Percentiles rank a stretch among this genome's conserved stretches.
These are phyloP conservation scores for Entoloma clypeatum DNA, from an alignment of 1,284 basidiomycete genomes.

Conservation along the genomic window DNA sequence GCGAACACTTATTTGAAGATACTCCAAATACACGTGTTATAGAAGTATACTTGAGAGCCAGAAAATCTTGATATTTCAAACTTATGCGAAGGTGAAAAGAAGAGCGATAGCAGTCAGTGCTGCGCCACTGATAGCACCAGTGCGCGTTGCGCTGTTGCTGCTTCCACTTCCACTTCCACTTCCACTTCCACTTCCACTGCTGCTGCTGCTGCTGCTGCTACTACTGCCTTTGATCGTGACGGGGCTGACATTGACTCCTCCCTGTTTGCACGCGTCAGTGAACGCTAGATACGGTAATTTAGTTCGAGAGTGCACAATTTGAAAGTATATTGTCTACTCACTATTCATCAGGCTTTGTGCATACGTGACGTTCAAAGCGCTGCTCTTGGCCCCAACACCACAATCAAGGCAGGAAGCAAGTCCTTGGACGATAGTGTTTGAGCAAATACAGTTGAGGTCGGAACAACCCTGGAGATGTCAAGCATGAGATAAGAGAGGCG, in stretches of 20 bases:
- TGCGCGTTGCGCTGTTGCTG: neutral
- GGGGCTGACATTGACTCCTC: conserved; percentile 3
- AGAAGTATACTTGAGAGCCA: too few species aligned
- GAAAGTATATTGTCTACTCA: too few species aligned
- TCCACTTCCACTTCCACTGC: too few species aligned
- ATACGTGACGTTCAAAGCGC: neutral
- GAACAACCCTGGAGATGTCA: neutral
- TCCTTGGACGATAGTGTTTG: neutral
- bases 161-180: too few species aligned
- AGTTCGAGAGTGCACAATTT: neutral
- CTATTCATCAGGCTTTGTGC: conserved; percentile 2
- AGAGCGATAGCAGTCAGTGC: too few species aligned
- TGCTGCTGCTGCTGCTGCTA: neutral
- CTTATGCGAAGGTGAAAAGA: too few species aligned
- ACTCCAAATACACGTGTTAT: too few species aligned
- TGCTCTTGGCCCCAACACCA: neutral
- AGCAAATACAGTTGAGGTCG: conserved; percentile 4
- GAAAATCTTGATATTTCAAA: too few species aligned
- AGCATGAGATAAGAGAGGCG: too few species aligned
- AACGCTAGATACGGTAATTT: neutral
- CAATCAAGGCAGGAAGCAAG: conserved; percentile 3
- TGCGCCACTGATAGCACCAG: neutral
- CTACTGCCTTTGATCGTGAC: neutral
- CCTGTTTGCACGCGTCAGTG: too few species aligned
- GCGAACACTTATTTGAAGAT: too few species aligned